phyloP scores from a whole-genome alignment of 352 stramenopile genomes.

The Phytophthora aleatoria region DNA sequence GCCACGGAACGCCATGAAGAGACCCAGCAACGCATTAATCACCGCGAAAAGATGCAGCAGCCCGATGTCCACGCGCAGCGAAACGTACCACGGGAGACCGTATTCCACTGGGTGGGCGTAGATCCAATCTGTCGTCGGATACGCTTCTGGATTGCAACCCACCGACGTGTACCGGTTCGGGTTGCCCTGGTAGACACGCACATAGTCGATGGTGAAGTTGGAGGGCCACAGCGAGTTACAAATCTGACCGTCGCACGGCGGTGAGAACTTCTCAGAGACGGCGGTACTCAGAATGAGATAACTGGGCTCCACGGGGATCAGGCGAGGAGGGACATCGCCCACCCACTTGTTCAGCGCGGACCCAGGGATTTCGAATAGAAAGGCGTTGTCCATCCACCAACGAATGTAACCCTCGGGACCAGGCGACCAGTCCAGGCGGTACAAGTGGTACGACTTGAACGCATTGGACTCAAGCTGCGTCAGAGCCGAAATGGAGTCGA shows the following conservation, averaged over 20 bases:
- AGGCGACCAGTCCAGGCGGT: conserved; percentile 96
- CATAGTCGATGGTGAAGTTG: conserved; percentile 95
- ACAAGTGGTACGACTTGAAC: conserved; percentile 94
- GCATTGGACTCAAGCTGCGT: conserved; percentile 91
- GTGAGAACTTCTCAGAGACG: conserved; percentile 95
- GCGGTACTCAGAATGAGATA: conserved; percentile 98
- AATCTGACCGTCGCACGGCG: conserved; percentile 91
- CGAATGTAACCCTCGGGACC: conserved; percentile 91
- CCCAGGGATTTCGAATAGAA: conserved; percentile 94
- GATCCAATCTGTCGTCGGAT: conserved; percentile 93
- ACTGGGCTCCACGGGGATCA: conserved; percentile 95
- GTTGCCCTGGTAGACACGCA: conserved; percentile 94
- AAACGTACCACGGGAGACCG: conserved; percentile 84
- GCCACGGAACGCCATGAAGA: conserved; percentile 68
- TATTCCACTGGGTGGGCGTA: conserved; percentile 86
- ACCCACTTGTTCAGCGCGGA: conserved; percentile 84
- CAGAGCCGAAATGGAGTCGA: conserved; percentile 95
- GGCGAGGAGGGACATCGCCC: conserved; percentile 64
- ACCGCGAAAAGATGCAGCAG: conserved; percentile 60
- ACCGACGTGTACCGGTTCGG: conserved; percentile 91
- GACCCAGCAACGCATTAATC: conserved; percentile 56
- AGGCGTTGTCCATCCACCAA: conserved; percentile 94
- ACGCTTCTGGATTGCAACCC: conserved; percentile 92
- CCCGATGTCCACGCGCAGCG: conserved; percentile 52
- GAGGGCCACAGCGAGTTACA: conserved; percentile 93